Evolutionary conservation across 164 flowering plant genomes (phyloP).

Genomic region (Umbellularia californica): DNA sequence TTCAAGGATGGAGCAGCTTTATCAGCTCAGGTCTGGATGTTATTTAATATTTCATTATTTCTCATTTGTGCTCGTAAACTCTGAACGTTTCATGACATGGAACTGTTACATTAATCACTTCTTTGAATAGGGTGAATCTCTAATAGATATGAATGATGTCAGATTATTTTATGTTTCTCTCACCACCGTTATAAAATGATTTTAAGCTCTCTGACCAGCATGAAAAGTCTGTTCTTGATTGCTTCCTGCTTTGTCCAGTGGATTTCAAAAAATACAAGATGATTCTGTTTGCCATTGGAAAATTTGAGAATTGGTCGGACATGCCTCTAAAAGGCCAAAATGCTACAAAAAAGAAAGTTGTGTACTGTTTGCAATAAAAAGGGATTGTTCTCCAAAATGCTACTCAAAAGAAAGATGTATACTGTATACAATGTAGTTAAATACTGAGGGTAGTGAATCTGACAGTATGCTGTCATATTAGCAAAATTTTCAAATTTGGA

Average conservation of each 20-base stretch:
- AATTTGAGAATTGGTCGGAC: no score
- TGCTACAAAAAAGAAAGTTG: neutral
- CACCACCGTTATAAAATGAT: neutral
- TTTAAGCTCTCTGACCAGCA: no score
- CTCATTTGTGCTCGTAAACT: neutral
- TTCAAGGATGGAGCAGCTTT: constrained; percentile 73
- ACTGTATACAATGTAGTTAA: no score
- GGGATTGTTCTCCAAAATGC: no score
- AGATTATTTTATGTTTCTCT: no score
- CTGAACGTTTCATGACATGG: neutral
- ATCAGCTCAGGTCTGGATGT: constrained; percentile 60
- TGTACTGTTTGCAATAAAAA: no score
- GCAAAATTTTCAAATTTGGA: no score
- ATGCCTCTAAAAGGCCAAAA: neutral
- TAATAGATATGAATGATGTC: neutral
- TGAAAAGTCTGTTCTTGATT: neutral
- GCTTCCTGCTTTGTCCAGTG: neutral
- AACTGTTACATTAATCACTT: neutral
- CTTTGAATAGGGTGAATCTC: neutral
- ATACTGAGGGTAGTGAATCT: no score
- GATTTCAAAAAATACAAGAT: neutral
- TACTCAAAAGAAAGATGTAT: no score
- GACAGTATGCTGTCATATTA: no score
- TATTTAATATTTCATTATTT: neutral
- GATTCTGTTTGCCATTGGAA: neutral